Base-by-base conservation (phyloP, 306 rosid genomes). In the Sophora flavescens region DNA sequence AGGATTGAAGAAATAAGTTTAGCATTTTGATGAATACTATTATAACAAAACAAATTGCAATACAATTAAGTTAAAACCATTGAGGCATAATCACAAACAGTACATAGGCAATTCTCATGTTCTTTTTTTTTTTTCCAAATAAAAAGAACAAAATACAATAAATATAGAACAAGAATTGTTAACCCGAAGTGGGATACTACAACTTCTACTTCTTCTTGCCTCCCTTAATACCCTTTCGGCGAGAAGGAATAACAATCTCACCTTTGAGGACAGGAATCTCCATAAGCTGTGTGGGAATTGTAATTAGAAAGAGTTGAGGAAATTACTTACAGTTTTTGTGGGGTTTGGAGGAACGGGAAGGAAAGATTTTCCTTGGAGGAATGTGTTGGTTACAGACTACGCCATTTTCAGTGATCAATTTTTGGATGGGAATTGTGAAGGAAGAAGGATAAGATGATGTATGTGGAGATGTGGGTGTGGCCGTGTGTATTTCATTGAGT, bases 261-360 rank as follows among this genome's bases (percentile, higher is more conserved):
- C 97, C 98, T 41, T 88, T 89, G 47, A 94, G 98, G 0, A 86
- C 89, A 12, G 97, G 98, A 74, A 94, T 94, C 70, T 92, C 74
- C 97, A 94, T 91, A 18, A 91, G 69, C 72, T 91, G 38, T 1
- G 80, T 41, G 8, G 9, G 11, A 41, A 7, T 30, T 30, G 1
- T 30, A 30, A 30, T 30, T 30, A 41, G 14, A 4, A 11, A 44
- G 56, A 22, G 58, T 12, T 28, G 10, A 22, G 35, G 52, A 8
- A 35, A 6, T 12, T 22, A 32, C 8, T 22, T 85, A 86, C 86
- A 4, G 32, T 75, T 56, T 47, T 78, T 6, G 57, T 45, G 74
- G 53, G 52, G 2, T 2, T n/a, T 41, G 68, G 6, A 4, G 65
- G 78, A 56, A 48, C 67, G 2, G 82, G 62, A 42, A 83, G 76